These are phyloP conservation scores for Apophysomyces trapeziformis DNA, from an alignment of 371 early-diverging fungal species.

Conservation along the genomic window DNA sequence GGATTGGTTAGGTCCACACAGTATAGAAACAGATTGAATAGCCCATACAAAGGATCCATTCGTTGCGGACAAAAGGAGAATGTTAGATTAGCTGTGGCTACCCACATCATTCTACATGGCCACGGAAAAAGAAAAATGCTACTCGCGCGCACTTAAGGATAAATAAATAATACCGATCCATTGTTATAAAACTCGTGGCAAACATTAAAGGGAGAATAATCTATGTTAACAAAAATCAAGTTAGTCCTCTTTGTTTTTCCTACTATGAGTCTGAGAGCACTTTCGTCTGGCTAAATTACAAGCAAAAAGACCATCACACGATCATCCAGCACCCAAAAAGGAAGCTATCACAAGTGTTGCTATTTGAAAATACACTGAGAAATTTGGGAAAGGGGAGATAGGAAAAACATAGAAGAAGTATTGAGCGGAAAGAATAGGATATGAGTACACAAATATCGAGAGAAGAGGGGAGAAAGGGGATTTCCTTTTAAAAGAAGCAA, in stretches of 20 bases:
- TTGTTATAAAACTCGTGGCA: neutral
- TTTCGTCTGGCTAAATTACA: neutral
- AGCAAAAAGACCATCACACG: constrained; percentile 1
- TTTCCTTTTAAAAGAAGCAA: too few relatives aligned
- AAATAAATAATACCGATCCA: too few relatives aligned
- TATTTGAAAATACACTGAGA: constrained; percentile 8
- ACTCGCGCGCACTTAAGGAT: neutral
- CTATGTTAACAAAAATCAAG: neutral
- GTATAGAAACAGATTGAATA: too few relatives aligned
- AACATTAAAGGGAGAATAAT: neutral
- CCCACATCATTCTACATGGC: too few relatives aligned
- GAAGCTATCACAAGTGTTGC: constrained; percentile 3
- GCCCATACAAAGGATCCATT: too few relatives aligned
- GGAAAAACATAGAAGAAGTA: neutral
- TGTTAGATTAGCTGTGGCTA: neutral
- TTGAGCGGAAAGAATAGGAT: too few relatives aligned
- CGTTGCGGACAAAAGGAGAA: too few relatives aligned
- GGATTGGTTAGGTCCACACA: too few relatives aligned
- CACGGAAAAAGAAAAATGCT: too few relatives aligned
- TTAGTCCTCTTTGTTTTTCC: neutral
- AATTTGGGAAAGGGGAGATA: constrained; percentile 1
- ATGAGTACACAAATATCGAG: too few relatives aligned
- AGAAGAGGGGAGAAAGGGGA: too few relatives aligned
- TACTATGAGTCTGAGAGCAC: neutral
- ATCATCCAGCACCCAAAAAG: neutral